A percentile compares a stretch with the other conserved stretches of the same genome.
These are phyloP conservation scores for Calocybe gambosa DNA, from an alignment of 1,284 basidiomycete species.

Conservation along the genomic window DNA sequence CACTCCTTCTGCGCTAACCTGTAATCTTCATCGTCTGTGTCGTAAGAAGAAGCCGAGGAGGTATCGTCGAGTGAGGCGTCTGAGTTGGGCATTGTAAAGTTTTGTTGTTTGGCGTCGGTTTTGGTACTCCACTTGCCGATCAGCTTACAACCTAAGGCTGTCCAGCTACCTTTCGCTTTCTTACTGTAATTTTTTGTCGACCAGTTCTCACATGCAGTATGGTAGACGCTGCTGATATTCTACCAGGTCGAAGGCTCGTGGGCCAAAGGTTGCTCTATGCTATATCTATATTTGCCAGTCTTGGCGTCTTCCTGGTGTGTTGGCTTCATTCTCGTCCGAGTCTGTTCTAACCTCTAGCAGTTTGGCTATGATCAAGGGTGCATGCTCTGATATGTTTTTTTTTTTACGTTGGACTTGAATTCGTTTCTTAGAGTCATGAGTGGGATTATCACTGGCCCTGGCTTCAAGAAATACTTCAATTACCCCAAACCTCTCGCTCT, in stretches of 20 bases:
- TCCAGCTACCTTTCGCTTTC: constrained; percentile 7
- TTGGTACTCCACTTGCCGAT: constrained; percentile 15
- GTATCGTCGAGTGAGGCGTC: constrained; percentile 37
- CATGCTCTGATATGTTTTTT: constrained; percentile 13
- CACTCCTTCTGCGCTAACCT: constrained; percentile 83
- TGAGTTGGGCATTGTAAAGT: constrained; percentile 29
- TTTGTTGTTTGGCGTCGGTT: background rate
- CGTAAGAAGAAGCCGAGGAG: constrained; percentile 41
- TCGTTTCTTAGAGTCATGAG: constrained; percentile 66
- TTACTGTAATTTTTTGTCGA: background rate
- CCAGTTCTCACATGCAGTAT: constrained; percentile 36
- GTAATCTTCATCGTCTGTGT: constrained; percentile 61
- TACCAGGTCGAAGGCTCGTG: constrained; percentile 51
- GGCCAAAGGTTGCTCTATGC: constrained; percentile 79
- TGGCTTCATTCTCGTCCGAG: constrained; percentile 13
- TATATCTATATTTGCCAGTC: constrained; percentile 78
- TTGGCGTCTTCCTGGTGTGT: constrained; percentile 83
- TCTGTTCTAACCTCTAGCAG: constrained; percentile 30
- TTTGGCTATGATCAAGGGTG: constrained; percentile 95
- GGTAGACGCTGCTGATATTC: constrained; percentile 29
- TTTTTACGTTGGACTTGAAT: background rate
- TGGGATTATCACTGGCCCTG: constrained; percentile 90
- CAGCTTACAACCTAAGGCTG: background rate
- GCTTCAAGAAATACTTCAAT: constrained; percentile 81
- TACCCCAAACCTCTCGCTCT: constrained; percentile 65